Percentiles rank a stretch among this genome's conserved stretches.
phyloP scores from a whole-genome alignment of 129 eudicot species.

The Scalesia atractyloides region DNA sequence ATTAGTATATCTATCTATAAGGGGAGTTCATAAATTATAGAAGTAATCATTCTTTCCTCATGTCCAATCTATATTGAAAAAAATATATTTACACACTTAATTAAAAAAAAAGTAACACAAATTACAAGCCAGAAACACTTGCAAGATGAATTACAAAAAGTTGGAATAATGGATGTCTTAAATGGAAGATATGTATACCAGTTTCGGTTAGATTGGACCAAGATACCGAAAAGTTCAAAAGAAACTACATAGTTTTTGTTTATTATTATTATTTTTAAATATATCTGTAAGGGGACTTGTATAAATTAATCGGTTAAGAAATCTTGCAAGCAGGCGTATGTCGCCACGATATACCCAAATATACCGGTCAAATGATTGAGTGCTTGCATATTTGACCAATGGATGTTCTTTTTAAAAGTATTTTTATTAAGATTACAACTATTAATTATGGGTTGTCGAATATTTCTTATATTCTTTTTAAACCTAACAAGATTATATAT shows the following conservation, averaged over 20 bases:
- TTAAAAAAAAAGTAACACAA: too few species aligned
- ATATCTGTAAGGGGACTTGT: background rate
- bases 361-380: constrained; percentile 41
- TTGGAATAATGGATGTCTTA: too few species aligned
- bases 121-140: too few species aligned
- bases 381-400: constrained; percentile 2
- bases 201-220: too few species aligned
- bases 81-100: too few species aligned
- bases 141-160: too few species aligned
- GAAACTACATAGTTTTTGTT: background rate
- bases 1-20: background rate
- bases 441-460: constrained; percentile 37
- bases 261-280: background rate
- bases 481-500: constrained; percentile 15
- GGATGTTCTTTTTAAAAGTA: constrained; percentile 12
- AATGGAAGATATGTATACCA: too few species aligned
- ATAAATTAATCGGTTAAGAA: background rate
- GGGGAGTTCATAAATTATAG: background rate
- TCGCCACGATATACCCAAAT: constrained; percentile 30
- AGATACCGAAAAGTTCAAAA: too few species aligned
- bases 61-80: too few species aligned
- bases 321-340: constrained; percentile 21
- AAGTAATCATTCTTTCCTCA: too few species aligned
- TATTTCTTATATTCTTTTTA: constrained; percentile 21
- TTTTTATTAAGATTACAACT: constrained; percentile 15